These are phyloP conservation scores for Trichodelitschia bisporula DNA, from an alignment of 495 filamentous ascomycete genomes.

Conservation along the genomic window DNA sequence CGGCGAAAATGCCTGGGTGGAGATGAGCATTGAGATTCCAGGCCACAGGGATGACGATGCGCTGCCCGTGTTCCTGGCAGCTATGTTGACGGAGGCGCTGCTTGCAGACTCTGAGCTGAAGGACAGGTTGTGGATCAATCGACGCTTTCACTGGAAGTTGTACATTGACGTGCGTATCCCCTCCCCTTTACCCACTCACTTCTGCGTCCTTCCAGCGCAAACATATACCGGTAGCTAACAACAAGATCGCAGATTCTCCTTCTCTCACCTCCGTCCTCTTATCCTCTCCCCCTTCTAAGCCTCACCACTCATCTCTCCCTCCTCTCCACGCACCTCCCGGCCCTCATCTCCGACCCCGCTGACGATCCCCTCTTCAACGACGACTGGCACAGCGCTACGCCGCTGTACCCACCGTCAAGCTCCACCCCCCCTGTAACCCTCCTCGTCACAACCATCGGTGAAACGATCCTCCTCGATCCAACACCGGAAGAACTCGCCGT, in stretches of 20 bases:
- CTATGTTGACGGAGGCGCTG: constrained; percentile 74
- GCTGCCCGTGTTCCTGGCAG: constrained; percentile 58
- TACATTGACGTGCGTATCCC: constrained; percentile 71
- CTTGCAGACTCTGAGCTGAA: constrained; percentile 49
- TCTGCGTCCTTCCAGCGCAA: not conserved
- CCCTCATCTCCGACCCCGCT: constrained; percentile 57
- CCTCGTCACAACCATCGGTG: constrained; percentile 63
- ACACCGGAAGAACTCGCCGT: constrained; percentile 74
- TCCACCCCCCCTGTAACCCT: constrained; percentile 56
- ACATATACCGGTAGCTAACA: not conserved
- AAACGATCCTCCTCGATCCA: constrained; percentile 87
- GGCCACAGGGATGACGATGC: constrained; percentile 80
- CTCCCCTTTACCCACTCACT: not conserved
- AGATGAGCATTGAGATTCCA: constrained; percentile 65
- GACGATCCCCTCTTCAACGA: constrained; percentile 97
- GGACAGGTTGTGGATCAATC: constrained; percentile 54
- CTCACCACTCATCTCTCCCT: constrained; percentile 93
- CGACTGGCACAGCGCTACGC: constrained; percentile 68
- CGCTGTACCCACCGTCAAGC: constrained; percentile 36
- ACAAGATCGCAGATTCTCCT: constrained; percentile 68
- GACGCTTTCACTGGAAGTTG: constrained; percentile 81
- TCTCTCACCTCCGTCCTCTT: constrained; percentile 73
- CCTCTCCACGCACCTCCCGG: constrained; percentile 60
- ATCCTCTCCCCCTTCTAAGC: constrained; percentile 76
- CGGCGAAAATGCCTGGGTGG: constrained; percentile 43